phyloP scores from a whole-genome alignment of 768 basidiomycete genomes.

The Strobilomyces dryophilus region DNA sequence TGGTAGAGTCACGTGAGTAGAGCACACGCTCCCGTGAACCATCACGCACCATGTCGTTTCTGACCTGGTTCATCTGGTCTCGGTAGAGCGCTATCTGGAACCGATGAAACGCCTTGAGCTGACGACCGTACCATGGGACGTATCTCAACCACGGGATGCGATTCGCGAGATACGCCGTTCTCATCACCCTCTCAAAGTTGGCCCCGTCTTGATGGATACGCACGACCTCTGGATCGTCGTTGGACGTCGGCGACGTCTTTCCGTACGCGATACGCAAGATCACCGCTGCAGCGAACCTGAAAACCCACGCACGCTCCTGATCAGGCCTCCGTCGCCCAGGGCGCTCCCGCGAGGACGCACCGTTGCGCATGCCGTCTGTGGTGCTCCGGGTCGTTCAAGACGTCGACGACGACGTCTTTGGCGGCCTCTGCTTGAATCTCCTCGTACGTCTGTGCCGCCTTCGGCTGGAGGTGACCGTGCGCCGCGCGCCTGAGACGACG shows the following conservation, averaged over 20 bases:
- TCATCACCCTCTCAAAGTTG: conserved; percentile 30
- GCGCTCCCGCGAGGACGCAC: conserved; percentile 50
- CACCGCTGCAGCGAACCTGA: conserved; percentile 21
- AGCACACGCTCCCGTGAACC: no score
- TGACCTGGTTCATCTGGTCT: conserved; percentile 32
- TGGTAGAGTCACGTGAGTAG: background rate
- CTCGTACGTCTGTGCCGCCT: no score
- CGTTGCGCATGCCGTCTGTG: no score
- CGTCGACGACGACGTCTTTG: no score
- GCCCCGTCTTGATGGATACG: conserved; percentile 17
- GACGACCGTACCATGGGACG: conserved; percentile 53
- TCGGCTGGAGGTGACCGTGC: no score
- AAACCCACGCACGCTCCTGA: background rate
- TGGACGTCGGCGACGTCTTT: no score
- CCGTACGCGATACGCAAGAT: conserved; percentile 26
- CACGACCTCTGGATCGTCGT: conserved; percentile 10
- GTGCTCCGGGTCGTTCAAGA: conserved; percentile 6
- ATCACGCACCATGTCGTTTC: conserved; percentile 24
- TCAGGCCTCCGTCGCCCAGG: conserved; percentile 53
- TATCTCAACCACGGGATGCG: conserved; percentile 32
- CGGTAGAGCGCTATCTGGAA: conserved; percentile 51
- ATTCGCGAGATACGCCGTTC: conserved; percentile 31
- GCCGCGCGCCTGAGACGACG: no score
- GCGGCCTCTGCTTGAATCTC: no score
- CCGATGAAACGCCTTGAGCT: conserved; percentile 49